A percentile compares a stretch with the other conserved stretches of the same genome.
Evolutionary conservation across 768 basidiomycete species (phyloP).

Genomic region (Sutorius australiensis): DNA sequence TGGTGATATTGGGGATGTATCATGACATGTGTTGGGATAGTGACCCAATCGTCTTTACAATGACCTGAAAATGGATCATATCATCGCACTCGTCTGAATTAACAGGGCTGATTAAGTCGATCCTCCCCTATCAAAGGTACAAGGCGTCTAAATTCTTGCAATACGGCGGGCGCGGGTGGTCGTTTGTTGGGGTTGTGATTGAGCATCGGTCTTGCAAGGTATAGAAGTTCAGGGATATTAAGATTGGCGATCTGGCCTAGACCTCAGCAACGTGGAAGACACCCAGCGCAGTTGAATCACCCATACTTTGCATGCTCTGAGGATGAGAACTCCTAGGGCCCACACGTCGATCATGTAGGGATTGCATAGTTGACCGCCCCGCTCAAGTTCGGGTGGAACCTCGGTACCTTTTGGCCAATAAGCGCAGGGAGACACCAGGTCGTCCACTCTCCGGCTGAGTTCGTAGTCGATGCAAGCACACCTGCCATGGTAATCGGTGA

Average conservation of each 20-base stretch:
- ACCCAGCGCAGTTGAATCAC: not conserved
- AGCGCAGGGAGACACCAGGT: slow-evolving; percentile 35
- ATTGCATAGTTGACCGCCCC: slow-evolving; percentile 40
- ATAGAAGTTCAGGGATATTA: slow-evolving; percentile 55
- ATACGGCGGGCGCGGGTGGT: slow-evolving; percentile 46
- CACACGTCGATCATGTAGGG: slow-evolving; percentile 75
- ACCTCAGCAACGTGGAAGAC: slow-evolving; percentile 4
- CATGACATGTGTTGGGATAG: slow-evolving; percentile 2
- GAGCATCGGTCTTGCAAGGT: slow-evolving; percentile 60
- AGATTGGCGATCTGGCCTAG: slow-evolving; percentile 49
- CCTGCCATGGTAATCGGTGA: slow-evolving; percentile 59
- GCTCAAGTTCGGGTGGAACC: slow-evolving; percentile 65
- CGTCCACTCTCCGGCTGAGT: slow-evolving; percentile 53
- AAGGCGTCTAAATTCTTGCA: slow-evolving; percentile 51
- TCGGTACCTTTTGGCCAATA: slow-evolving; percentile 55
- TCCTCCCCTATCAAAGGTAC: slow-evolving; percentile 39
- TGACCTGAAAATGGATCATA: not conserved
- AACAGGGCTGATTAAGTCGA: slow-evolving; percentile 24
- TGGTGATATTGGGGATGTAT: slow-evolving; percentile 6
- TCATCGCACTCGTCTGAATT: not conserved
- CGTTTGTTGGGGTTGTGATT: slow-evolving; percentile 46
- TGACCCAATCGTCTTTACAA: not conserved
- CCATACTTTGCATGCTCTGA: slow-evolving; percentile 62
- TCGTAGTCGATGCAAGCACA: slow-evolving; percentile 79
- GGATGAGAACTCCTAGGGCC: slow-evolving; percentile 62